Percentiles rank a stretch among this genome's conserved stretches.
phyloP scores from a whole-genome alignment of 1,284 basidiomycete genomes.

The Marasmius tenuissimus region DNA sequence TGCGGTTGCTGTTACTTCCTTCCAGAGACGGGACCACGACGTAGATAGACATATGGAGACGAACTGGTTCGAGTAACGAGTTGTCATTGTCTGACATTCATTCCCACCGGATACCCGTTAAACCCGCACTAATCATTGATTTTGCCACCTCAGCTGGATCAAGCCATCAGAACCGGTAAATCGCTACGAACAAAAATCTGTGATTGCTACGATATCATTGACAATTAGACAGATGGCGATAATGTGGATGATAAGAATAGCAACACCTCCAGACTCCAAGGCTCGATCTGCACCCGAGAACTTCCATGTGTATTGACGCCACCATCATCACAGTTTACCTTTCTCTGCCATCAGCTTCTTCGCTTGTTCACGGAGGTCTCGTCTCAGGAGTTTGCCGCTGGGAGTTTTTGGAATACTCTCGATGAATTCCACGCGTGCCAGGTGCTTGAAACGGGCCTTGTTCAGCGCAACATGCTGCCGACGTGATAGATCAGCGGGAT shows the following conservation, averaged over 20 bases:
- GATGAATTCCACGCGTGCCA: constrained; percentile 52
- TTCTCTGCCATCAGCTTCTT: background rate
- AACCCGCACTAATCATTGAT: too few relatives aligned
- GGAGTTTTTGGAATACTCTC: constrained; percentile 56
- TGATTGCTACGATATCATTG: too few relatives aligned
- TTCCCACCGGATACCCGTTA: too few relatives aligned
- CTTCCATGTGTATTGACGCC: background rate
- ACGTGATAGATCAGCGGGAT: background rate
- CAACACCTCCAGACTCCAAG: background rate
- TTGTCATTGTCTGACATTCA: too few relatives aligned
- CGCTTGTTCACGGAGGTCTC: constrained; percentile 23
- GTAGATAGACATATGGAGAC: background rate
- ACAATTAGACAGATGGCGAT: too few relatives aligned
- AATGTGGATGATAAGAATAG: background rate
- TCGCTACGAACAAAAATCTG: too few relatives aligned
- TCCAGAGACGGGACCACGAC: background rate
- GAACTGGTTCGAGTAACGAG: too few relatives aligned
- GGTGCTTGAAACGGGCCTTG: constrained; percentile 56
- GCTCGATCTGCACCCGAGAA: background rate
- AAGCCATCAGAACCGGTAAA: too few relatives aligned
- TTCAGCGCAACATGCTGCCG: constrained; percentile 52
- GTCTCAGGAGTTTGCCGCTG: constrained; percentile 47
- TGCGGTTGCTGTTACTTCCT: background rate
- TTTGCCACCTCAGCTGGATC: too few relatives aligned
- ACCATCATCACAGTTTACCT: background rate